These are phyloP conservation scores for Botrytis pseudocinerea DNA, from an alignment of 2,329 filamentous ascomycete species.

Conservation along the genomic window DNA sequence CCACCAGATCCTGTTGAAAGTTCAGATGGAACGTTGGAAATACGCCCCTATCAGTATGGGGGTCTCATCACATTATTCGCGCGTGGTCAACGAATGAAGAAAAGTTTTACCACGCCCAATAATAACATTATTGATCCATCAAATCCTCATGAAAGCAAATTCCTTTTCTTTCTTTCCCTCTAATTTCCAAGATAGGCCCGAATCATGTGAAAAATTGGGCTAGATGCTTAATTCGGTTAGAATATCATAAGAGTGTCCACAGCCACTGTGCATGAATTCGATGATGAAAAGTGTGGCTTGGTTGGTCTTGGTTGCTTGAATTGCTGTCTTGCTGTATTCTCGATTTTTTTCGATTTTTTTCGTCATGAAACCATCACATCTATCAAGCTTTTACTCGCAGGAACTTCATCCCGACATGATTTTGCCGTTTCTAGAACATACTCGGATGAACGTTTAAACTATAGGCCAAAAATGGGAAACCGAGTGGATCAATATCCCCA, in stretches of 20 bases:
- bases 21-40: not conserved
- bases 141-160: not conserved
- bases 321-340: not conserved
- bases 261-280: conserved; percentile 7
- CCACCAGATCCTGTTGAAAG: not conserved
- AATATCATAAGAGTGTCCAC: not conserved
- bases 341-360: not conserved
- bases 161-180: not conserved
- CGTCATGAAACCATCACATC: not conserved
- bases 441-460: not conserved
- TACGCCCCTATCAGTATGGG: not conserved
- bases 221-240: not conserved
- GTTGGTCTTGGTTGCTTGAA: not conserved
- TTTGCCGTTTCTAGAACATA: not conserved
- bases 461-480: not conserved
- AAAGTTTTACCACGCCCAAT: not conserved
- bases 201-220: not conserved
- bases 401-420: not conserved
- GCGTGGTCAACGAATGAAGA: not conserved
- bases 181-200: not conserved
- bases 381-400: not conserved
- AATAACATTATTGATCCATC: not conserved
- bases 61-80: not conserved
- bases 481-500: conserved; percentile 1
- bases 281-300: conserved; percentile 8